Percentiles rank a stretch among this genome's conserved stretches.
phyloP scores from a whole-genome alignment of 2,329 filamentous ascomycete species.

The Akanthomyces lecanii region DNA sequence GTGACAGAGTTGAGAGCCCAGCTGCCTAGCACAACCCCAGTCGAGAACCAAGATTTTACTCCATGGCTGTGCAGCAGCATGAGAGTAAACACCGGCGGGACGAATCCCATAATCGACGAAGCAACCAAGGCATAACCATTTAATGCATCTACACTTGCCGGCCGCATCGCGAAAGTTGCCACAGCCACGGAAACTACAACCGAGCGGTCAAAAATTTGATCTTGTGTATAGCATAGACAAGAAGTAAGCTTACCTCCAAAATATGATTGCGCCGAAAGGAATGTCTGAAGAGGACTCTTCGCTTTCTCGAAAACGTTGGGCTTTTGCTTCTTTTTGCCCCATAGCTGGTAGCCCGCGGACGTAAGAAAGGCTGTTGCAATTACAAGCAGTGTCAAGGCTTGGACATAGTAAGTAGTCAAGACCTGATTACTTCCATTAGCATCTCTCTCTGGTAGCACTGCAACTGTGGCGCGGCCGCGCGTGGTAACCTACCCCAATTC shows the following conservation, averaged over 20 bases:
- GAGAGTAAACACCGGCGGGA: background rate
- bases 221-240: background rate
- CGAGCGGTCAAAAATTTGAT: background rate
- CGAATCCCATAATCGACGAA: background rate
- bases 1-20: background rate
- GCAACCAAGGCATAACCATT: conserved; percentile 1
- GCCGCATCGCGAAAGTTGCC: conserved; percentile 3
- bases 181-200: background rate
- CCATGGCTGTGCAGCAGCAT: conserved; percentile 8
- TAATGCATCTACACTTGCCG: background rate
- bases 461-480: background rate
- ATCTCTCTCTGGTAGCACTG: background rate
- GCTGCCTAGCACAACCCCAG: background rate
- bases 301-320: background rate
- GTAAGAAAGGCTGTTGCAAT: background rate
- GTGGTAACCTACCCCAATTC: background rate
- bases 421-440: background rate
- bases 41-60: conserved; percentile 3
- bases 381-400: background rate
- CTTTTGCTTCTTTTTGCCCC: background rate
- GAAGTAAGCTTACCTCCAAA: background rate
- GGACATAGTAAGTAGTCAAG: conserved; percentile 7
- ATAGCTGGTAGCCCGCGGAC: background rate
- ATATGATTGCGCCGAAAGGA: background rate
- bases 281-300: background rate